Evolutionary conservation across 371 early-diverging fungal genomes (phyloP), one percentile per base, ranked within the genome.

Genomic region (Globomyces sp.): DNA sequence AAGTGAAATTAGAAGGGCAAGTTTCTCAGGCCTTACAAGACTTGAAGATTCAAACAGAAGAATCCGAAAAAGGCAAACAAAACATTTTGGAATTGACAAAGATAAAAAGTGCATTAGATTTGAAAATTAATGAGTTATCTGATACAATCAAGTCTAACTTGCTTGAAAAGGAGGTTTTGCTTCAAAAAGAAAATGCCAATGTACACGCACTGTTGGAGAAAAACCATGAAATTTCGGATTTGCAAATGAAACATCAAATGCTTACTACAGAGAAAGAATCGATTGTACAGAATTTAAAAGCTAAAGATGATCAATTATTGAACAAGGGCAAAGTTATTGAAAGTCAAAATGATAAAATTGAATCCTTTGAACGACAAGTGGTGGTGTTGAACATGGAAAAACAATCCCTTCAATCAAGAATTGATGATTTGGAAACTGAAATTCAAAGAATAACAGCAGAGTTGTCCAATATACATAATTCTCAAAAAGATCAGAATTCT

Each of bases 1-100:
- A 71, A n/a, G 9, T 47, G 34, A 36, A 41, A 40, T 53, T 76
- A 4, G 74, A 78, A 50, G 62, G 52, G 41, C 68, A 70, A 46
- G 40, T 74, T 42, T 63, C 64, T 36, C 4, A 65, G 51, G 57
- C 74, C 2, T 63, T 51, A 6, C 45, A 58, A 1, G 63, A 68
- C 42, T 43, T 72, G 68, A 63, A 41, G 71, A 63, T 4, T 41
- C 55, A 37, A 48, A 49, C 39, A 9, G 70, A 59, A 49, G 49
- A 48, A 43, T 61, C 43, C 0, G 3, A 63, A 2, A 52, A 67
- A 53, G 36, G 48, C 39, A 46, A 71, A 46, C 49, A 64, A 47
- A 10, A 48, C 4, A 34, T 6, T 13, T 67, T 62, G 2, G 70
- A 67, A 10, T 4, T 52, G 11, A 65, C 37, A 50, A 43, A 45